These are phyloP conservation scores for Starmerella sirachaensis DNA, from an alignment of 805 yeast species.

Conservation along the genomic window DNA sequence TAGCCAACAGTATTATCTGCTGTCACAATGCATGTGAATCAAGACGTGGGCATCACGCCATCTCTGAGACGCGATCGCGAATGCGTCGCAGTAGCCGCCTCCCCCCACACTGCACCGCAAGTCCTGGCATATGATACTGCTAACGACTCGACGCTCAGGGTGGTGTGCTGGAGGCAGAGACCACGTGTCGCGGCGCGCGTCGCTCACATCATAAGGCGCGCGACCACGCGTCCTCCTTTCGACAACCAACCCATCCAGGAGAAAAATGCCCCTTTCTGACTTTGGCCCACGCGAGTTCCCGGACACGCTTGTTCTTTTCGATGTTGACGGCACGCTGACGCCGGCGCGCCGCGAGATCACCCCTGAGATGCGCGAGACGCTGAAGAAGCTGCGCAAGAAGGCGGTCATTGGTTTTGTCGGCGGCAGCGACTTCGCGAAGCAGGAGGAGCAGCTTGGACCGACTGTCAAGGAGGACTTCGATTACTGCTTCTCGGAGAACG, in stretches of 20 bases:
- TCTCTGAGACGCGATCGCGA: too few species aligned
- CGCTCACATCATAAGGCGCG: not conserved
- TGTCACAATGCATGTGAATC: too few species aligned
- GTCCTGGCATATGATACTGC: too few species aligned
- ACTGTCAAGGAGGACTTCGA: conserved; percentile 70
- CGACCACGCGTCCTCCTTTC: not conserved
- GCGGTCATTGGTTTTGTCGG: conserved; percentile 96
- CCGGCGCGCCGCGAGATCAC: conserved; percentile 75
- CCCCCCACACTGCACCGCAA: too few species aligned
- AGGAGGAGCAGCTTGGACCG: conserved; percentile 88
- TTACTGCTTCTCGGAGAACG: conserved; percentile 94
- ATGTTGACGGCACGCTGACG: conserved; percentile 96
- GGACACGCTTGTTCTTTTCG: conserved; percentile 81
- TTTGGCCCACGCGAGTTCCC: conserved; percentile 58
- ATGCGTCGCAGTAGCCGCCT: too few species aligned
- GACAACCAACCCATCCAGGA: not conserved
- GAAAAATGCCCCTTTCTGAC: conserved; percentile 36
- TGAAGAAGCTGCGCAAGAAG: conserved; percentile 72
- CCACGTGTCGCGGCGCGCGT: too few species aligned
- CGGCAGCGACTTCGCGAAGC: conserved; percentile 89
- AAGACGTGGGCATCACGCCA: too few species aligned
- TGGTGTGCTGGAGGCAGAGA: too few species aligned
- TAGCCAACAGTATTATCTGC: too few species aligned
- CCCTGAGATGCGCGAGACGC: conserved; percentile 57
- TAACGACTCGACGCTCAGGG: too few species aligned